Conservation (phyloP, 2,329 filamentous ascomycete genomes). For the Aspergillus oerlinghausenensis region DNA sequence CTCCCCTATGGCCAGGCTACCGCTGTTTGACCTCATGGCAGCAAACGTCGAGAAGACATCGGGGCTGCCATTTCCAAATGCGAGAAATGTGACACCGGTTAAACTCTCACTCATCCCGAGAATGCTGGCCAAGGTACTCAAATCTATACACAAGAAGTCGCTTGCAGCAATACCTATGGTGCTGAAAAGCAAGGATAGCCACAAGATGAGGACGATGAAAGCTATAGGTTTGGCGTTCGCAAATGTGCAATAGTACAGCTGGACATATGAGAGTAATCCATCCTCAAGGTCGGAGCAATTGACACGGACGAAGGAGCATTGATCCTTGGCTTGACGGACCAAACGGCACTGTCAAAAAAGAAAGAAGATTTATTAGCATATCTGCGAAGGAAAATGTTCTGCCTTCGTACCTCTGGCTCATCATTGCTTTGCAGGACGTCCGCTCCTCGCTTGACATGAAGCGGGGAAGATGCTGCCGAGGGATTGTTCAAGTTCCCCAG, state of each 20-base stretch:
- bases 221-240: slow-evolving; percentile 65
- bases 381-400: neutral
- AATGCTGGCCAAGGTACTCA: slow-evolving; percentile 85
- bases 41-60: slow-evolving; percentile 99
- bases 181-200: slow-evolving; percentile 86
- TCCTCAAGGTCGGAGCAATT: slow-evolving; percentile 88
- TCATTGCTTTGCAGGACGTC: slow-evolving; percentile 15
- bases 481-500: slow-evolving; percentile 10
- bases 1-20: slow-evolving; percentile 93
- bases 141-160: slow-evolving; percentile 96
- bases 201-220: slow-evolving; percentile 72
- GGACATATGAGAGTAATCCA: slow-evolving; percentile 81
- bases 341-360: slow-evolving; percentile 59
- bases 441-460: neutral
- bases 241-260: slow-evolving; percentile 83
- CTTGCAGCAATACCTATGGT: slow-evolving; percentile 97
- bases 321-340: slow-evolving; percentile 70
- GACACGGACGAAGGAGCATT: slow-evolving; percentile 78
- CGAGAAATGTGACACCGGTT: slow-evolving; percentile 91
- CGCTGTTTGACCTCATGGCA: slow-evolving; percentile 93
- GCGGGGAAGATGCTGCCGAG: neutral
- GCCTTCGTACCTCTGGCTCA: slow-evolving; percentile 25
- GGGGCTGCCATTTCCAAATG: slow-evolving; percentile 95
- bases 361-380: slow-evolving; percentile 1
- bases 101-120: slow-evolving; percentile 93